A percentile compares a stretch with the other conserved stretches of the same genome.
Evolutionary conservation across 345 rosid genomes (phyloP).

Genomic region (Nasturtium officinale): DNA sequence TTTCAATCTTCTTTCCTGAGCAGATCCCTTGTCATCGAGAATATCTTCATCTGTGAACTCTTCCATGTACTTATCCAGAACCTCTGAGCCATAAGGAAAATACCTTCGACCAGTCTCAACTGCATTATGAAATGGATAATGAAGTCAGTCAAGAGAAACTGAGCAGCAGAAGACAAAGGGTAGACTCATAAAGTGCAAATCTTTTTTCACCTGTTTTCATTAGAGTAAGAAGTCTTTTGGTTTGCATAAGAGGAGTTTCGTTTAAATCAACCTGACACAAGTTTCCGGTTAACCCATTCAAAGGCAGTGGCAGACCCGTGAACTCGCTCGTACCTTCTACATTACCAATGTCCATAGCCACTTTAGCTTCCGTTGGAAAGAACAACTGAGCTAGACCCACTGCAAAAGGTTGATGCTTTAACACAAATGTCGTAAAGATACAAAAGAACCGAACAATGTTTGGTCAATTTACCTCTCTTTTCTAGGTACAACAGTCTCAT

Average conservation of each 20-base stretch:
- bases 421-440: neutral
- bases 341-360: slow-evolving; percentile 89
- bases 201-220: slow-evolving; percentile 72
- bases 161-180: neutral
- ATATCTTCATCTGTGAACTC: slow-evolving; percentile 69
- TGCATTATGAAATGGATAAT: slow-evolving; percentile 40
- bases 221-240: slow-evolving; percentile 64
- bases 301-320: slow-evolving; percentile 54
- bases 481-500: slow-evolving; percentile 89
- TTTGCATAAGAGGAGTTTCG: slow-evolving; percentile 79
- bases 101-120: slow-evolving; percentile 91
- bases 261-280: slow-evolving; percentile 86
- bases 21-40: slow-evolving; percentile 70
- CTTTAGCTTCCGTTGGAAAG: slow-evolving; percentile 92
- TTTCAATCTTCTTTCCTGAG: slow-evolving; percentile 66
- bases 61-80: slow-evolving; percentile 87
- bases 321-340: slow-evolving; percentile 72
- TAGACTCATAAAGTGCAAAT: neutral
- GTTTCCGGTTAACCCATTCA: slow-evolving; percentile 64
- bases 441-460: neutral
- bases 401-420: slow-evolving; percentile 31
- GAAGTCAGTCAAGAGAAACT: neutral
- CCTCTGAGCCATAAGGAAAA: slow-evolving; percentile 87
- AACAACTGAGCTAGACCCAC: slow-evolving; percentile 90
- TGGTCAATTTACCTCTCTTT: slow-evolving; percentile 72